Evolutionary conservation across 148 eudicot species (phyloP).

Genomic region (Euryodendron excelsum): DNA sequence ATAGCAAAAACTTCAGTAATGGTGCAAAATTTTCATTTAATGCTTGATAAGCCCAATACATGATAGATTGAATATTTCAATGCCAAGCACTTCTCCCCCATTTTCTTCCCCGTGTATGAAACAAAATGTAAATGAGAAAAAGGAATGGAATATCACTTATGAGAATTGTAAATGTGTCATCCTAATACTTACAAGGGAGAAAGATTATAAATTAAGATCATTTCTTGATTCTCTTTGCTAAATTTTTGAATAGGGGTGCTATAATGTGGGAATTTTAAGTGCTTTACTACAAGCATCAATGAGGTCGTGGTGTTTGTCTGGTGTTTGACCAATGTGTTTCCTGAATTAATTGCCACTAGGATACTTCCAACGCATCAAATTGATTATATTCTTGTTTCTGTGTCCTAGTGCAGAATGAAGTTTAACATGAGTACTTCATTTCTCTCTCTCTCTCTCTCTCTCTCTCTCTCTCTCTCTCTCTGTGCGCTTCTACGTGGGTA

Average conservation of each 20-base stretch:
- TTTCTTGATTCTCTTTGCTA: slow-evolving; percentile 11
- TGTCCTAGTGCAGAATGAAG: too few relatives aligned
- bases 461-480: too few relatives aligned
- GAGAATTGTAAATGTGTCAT: neutral
- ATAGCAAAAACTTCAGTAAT: too few relatives aligned
- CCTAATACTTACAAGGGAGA: neutral
- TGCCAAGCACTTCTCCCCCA: neutral
- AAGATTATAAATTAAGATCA: neutral
- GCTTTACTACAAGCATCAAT: neutral
- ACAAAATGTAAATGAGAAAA: neutral
- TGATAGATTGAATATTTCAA: neutral
- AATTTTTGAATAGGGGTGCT: neutral
- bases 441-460: neutral
- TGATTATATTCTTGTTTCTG: too few relatives aligned
- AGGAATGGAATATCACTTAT: neutral
- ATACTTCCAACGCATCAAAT: neutral
- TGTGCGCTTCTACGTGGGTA: too few relatives aligned
- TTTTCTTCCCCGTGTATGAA: neutral
- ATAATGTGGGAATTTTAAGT: neutral
- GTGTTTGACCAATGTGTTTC: neutral
- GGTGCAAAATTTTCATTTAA: too few relatives aligned
- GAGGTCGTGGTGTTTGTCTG: neutral
- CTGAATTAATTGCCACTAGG: neutral
- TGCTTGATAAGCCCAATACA: neutral
- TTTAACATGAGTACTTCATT: neutral